A percentile compares a stretch with the other conserved stretches of the same genome.
Evolutionary conservation across 192 early-diverging fungal genomes (phyloP).

Genomic region (Coemansia sp.): DNA sequence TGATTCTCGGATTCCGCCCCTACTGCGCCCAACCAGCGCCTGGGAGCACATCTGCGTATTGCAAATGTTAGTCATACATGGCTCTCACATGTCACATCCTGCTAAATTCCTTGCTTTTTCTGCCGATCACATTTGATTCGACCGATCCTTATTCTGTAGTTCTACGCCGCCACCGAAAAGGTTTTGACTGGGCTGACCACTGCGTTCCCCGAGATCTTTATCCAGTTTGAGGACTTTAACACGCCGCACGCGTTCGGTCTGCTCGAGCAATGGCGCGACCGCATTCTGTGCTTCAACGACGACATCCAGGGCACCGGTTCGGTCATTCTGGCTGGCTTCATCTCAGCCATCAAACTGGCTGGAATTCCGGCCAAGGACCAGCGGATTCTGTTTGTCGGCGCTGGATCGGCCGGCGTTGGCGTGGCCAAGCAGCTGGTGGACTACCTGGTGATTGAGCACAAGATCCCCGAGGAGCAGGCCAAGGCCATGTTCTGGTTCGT

Average conservation of each 20-base stretch:
- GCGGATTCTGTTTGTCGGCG: constrained; percentile 90
- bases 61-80: constrained; percentile 7
- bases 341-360: constrained; percentile 75
- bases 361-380: constrained; percentile 72
- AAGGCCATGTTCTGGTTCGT: constrained; percentile 73
- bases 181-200: constrained; percentile 68
- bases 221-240: constrained; percentile 97
- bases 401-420: constrained; percentile 93
- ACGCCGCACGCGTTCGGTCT: constrained; percentile 89
- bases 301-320: constrained; percentile 70
- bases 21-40: not conserved
- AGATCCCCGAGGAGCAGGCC: constrained; percentile 50
- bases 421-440: constrained; percentile 88
- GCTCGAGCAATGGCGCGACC: constrained; percentile 73
- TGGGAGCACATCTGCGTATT: not conserved
- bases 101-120: not conserved
- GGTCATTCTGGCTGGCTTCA: constrained; percentile 89
- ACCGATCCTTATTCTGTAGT: constrained; percentile 41
- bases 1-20: not conserved
- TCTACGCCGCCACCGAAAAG: constrained; percentile 81
- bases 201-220: constrained; percentile 77
- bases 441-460: constrained; percentile 75
- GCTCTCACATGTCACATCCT: not conserved
- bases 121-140: constrained; percentile 1
- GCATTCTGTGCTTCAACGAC: constrained; percentile 90